phyloP scores from a whole-genome alignment of 1,139 yeast genomes.

The Blastobotrys ciferrii region DNA sequence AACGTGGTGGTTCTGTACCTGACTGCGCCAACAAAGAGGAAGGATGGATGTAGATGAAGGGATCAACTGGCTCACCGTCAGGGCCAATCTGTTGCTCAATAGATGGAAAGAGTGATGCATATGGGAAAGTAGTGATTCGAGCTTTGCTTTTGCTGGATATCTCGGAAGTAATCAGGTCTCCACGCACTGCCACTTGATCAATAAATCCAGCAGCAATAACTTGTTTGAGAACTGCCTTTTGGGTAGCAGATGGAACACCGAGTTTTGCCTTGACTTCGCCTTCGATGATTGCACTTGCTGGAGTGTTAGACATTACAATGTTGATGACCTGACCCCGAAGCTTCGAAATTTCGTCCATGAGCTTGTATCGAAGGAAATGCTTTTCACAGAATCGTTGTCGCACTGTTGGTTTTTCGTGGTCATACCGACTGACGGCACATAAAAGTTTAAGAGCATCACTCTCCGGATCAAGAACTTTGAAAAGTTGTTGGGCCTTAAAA shows the following conservation, averaged over 20 bases:
- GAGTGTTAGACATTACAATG: conserved; percentile 65
- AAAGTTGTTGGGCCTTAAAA: conserved; percentile 55
- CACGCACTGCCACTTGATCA: conserved; percentile 86
- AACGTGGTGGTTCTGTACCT: conserved; percentile 73
- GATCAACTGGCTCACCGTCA: conserved; percentile 44
- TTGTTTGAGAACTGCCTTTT: conserved; percentile 79
- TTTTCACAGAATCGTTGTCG: conserved; percentile 47
- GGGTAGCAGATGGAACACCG: conserved; percentile 65
- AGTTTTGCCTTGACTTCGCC: conserved; percentile 54
- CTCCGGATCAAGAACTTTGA: conserved; percentile 63
- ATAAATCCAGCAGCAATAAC: conserved; percentile 90
- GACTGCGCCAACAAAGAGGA: conserved; percentile 55
- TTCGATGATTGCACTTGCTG: conserved; percentile 49
- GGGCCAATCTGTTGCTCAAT: conserved; percentile 25
- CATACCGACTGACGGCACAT: conserved; percentile 86
- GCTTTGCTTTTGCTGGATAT: conserved; percentile 40
- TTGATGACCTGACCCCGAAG: conserved; percentile 74
- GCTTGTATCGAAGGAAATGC: conserved; percentile 57
- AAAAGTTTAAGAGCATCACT: conserved; percentile 76
- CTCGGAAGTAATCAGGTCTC: conserved; percentile 70
- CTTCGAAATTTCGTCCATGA: conserved; percentile 81
- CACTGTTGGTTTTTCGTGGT: conserved; percentile 47
- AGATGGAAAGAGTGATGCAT: conserved; percentile 61
- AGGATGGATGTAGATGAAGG: conserved; percentile 74
- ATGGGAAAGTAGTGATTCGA: conserved; percentile 66